Conservation (phyloP, 768 basidiomycete genomes). For the Mycena venus region DNA sequence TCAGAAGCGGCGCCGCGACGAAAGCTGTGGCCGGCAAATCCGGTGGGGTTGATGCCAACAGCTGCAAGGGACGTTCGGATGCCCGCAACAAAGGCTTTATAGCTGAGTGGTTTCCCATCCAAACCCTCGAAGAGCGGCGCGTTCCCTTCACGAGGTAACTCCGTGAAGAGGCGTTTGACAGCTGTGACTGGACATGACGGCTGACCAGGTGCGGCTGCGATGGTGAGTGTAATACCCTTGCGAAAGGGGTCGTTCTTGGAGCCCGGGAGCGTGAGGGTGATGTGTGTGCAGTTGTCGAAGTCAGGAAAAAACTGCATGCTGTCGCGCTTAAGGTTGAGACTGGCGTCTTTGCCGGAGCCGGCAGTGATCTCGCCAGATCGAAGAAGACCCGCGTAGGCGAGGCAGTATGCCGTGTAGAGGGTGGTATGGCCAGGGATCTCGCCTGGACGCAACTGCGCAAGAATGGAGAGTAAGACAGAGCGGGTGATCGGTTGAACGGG, state of each 20-base stretch:
- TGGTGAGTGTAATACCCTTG: background rate
- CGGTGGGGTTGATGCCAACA: too few relatives aligned
- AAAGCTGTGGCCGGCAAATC: background rate
- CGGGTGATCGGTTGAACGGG: background rate
- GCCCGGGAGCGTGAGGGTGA: too few relatives aligned
- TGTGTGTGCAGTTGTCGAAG: too few relatives aligned
- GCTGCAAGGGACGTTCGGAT: too few relatives aligned
- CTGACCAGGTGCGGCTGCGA: background rate
- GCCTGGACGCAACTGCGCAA: background rate
- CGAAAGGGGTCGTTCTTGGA: slow-evolving; percentile 16
- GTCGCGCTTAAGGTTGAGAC: background rate
- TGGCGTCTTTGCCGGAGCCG: background rate
- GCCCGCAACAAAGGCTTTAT: too few relatives aligned
- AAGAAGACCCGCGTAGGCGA: background rate
- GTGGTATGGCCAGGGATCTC: background rate
- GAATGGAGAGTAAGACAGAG: background rate
- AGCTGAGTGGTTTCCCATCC: too few relatives aligned
- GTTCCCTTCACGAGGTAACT: too few relatives aligned
- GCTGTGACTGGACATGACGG: too few relatives aligned
- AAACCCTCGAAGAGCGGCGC: too few relatives aligned
- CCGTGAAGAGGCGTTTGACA: too few relatives aligned
- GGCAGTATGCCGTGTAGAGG: background rate
- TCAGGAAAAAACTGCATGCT: background rate
- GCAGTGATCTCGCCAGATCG: background rate
- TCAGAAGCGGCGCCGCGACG: background rate